These are phyloP conservation scores for Calonectria multiphialidica DNA, from an alignment of 2,329 filamentous ascomycete genomes.

Conservation along the genomic window DNA sequence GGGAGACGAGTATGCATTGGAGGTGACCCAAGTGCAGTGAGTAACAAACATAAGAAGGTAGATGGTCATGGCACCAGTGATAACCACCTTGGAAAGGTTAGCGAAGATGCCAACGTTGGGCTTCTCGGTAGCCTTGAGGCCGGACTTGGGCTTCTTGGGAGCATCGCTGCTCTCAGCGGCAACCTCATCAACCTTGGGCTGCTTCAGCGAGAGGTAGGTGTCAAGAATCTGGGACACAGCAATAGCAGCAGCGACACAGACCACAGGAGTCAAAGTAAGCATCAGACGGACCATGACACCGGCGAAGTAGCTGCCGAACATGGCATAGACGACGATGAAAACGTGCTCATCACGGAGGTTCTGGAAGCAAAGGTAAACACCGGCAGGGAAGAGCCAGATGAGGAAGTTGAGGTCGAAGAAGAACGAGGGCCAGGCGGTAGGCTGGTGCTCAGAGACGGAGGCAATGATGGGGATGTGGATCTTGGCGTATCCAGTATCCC, in stretches of 20 bases:
- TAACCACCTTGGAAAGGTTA: constrained; percentile 80
- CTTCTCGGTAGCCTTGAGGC: constrained; percentile 77
- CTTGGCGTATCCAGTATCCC: constrained; percentile 99
- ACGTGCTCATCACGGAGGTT: constrained; percentile 95
- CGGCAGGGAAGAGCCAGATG: constrained; percentile 99
- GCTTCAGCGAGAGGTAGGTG: constrained; percentile 79
- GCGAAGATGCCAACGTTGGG: constrained; percentile 89
- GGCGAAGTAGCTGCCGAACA: constrained; percentile 97
- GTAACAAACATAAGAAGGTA: constrained; percentile 95
- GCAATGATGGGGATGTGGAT: constrained; percentile 99
- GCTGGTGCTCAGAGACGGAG: constrained; percentile 99
- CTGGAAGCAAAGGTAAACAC: constrained; percentile 98
- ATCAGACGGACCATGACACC: constrained; percentile 99
- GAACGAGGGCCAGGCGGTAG: constrained; percentile 98
- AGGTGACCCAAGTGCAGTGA: constrained; percentile 99
- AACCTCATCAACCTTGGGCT: constrained; percentile 66
- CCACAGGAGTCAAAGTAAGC: constrained; percentile 95
- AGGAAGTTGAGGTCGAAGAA: constrained; percentile 99
- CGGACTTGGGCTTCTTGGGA: constrained; percentile 66
- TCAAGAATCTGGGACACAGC: constrained; percentile 90
- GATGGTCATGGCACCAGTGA: constrained; percentile 77
- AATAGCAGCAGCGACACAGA: constrained; percentile 93
- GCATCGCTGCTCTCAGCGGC: constrained; percentile 59
- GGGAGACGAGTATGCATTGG: constrained; percentile 97
- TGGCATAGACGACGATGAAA: constrained; percentile 96